Percentiles rank a stretch among this genome's conserved stretches.
Evolutionary conservation across 192 early-diverging fungal species (phyloP).

Genomic region (Phlyctochytrium arcticum): DNA sequence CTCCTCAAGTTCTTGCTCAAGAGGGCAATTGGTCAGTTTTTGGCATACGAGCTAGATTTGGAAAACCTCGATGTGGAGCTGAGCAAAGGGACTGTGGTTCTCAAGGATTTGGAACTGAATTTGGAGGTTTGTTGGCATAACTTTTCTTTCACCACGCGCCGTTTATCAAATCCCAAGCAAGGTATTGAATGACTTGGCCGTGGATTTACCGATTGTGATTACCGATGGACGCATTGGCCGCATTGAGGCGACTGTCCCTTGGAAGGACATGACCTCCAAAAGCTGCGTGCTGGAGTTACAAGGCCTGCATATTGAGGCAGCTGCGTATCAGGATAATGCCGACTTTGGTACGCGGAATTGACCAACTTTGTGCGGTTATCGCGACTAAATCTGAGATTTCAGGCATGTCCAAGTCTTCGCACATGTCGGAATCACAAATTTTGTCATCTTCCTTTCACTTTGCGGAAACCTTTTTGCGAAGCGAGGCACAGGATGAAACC

Average conservation of each 20-base stretch:
- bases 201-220: conserved; percentile 67
- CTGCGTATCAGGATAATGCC: conserved; percentile 11
- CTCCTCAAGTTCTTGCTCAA: conserved; percentile 78
- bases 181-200: conserved; percentile 70
- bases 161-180: conserved; percentile 22
- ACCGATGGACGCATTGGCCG: conserved; percentile 61
- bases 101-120: conserved; percentile 77
- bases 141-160: not conserved
- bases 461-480: conserved; percentile 81
- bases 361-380: not conserved
- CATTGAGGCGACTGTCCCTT: conserved; percentile 72
- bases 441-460: conserved; percentile 81
- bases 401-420: conserved; percentile 18
- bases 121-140: conserved; percentile 47
- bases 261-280: conserved; percentile 80
- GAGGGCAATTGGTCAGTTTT: conserved; percentile 79
- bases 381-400: not conserved
- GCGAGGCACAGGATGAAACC: conserved; percentile 49
- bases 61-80: conserved; percentile 85
- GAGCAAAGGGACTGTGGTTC: conserved; percentile 63
- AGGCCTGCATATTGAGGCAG: conserved; percentile 51
- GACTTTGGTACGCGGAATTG: conserved; percentile 1
- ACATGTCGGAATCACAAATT: conserved; percentile 57
- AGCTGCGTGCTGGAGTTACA: conserved; percentile 70
- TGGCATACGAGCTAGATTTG: conserved; percentile 68